Evolutionary conservation across 1,139 yeast genomes (phyloP).

Genomic region (Schizosaccharomyces versatilis): DNA sequence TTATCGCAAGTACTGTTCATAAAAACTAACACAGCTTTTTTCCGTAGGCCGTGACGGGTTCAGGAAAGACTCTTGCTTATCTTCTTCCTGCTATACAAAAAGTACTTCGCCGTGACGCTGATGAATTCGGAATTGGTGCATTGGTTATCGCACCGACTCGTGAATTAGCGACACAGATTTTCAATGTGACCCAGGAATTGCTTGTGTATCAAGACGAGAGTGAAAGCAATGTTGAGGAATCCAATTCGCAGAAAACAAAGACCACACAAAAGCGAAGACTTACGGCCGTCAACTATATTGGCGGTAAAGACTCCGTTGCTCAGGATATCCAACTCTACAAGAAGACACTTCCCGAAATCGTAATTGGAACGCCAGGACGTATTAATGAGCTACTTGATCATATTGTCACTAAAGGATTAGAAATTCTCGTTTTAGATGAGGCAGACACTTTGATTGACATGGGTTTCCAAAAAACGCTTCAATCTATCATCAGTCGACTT

Average conservation of each 20-base stretch:
- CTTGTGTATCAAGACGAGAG: conserved; percentile 34
- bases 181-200: conserved; percentile 25
- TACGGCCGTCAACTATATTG: conserved; percentile 69
- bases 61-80: conserved; percentile 81
- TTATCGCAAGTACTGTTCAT: too few relatives aligned
- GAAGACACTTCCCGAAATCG: conserved; percentile 37
- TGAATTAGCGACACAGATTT: conserved; percentile 73
- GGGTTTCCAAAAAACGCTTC: conserved; percentile 51
- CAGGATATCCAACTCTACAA: conserved; percentile 49
- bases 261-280: conserved; percentile 35
- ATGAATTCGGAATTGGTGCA: conserved; percentile 2
- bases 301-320: conserved; percentile 82
- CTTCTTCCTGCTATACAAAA: conserved; percentile 45
- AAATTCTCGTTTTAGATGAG: conserved; percentile 64
- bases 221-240: conserved; percentile 11
- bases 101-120: not conserved
- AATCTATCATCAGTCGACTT: conserved; percentile 40
- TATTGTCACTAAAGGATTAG: conserved; percentile 50
- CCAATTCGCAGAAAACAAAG: conserved; percentile 17
- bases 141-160: conserved; percentile 66
- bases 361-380: conserved; percentile 89
- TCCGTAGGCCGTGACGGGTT: conserved; percentile 87
- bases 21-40: conserved; percentile 28
- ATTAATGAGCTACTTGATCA: conserved; percentile 51
- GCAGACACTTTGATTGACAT: conserved; percentile 74